phyloP scores from a whole-genome alignment of 2,329 filamentous ascomycete species.

The Pestalotiopsis sp. region DNA sequence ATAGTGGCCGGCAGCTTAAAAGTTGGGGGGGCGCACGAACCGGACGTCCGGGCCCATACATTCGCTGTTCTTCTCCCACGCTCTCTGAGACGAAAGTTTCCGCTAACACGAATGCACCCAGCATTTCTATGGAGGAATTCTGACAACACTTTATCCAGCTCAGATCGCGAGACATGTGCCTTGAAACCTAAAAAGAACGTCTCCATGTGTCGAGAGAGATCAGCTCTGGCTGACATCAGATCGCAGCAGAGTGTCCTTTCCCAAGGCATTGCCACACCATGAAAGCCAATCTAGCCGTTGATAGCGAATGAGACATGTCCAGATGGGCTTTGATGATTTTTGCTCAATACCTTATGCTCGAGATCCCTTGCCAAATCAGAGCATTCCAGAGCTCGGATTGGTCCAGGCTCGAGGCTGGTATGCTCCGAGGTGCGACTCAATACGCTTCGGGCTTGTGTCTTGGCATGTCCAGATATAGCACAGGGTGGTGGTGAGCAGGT shows the following conservation, averaged over 20 bases:
- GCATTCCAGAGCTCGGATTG: neutral
- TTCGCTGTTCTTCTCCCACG: neutral
- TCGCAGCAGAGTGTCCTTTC: neutral
- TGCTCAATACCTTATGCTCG: neutral
- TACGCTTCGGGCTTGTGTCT: neutral
- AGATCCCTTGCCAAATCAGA: neutral
- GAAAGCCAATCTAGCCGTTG: neutral
- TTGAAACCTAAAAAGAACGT: conserved; percentile 1
- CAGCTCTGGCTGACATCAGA: neutral
- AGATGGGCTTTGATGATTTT: neutral
- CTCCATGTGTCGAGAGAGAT: neutral
- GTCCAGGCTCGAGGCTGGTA: neutral
- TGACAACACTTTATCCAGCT: neutral
- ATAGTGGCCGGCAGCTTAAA: neutral
- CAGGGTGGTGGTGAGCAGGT: neutral
- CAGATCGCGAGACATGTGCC: neutral
- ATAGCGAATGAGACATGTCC: neutral
- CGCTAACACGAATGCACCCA: neutral
- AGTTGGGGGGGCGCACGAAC: neutral
- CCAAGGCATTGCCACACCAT: neutral
- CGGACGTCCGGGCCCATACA: neutral
- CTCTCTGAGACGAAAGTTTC: neutral
- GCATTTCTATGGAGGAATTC: neutral
- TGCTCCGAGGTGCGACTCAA: neutral
- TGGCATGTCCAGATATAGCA: neutral